These are phyloP conservation scores for Backusella australiensis DNA, from an alignment of 192 early-diverging fungal species.

Conservation along the genomic window DNA sequence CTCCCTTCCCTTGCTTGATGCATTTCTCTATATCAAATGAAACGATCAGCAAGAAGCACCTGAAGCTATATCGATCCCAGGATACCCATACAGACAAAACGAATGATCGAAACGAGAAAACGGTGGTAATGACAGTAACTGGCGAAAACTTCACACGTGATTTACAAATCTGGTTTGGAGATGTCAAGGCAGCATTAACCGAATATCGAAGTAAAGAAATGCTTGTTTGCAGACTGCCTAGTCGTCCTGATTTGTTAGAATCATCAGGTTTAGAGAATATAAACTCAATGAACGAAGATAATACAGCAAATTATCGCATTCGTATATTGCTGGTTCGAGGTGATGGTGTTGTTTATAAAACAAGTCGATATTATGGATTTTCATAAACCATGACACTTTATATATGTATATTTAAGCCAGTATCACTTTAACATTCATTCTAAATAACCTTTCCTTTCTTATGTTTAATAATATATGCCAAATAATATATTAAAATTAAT, in stretches of 20 bases:
- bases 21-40: conserved; percentile 28
- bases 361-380: conserved; percentile 18
- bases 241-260: background rate
- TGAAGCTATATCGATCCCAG: background rate
- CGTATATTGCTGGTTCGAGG: conserved; percentile 32
- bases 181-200: conserved; percentile 10
- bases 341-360: conserved; percentile 36
- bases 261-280: background rate
- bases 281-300: background rate
- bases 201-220: conserved; percentile 40
- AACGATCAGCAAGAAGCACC: background rate
- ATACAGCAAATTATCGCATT: background rate
- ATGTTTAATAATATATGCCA: background rate
- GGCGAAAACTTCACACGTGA: conserved; percentile 66
- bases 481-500: background rate
- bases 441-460: background rate
- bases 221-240: conserved; percentile 41
- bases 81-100: background rate
- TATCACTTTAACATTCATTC: background rate
- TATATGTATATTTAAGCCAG: background rate
- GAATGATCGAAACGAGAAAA: conserved; percentile 10
- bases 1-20: conserved; percentile 9
- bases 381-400: background rate
- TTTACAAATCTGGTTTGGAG: conserved; percentile 62
- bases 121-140: conserved; percentile 47